These are phyloP conservation scores for Globisporangium barbulae DNA, from an alignment of 352 stramenopile genomes.

Conservation along the genomic window DNA sequence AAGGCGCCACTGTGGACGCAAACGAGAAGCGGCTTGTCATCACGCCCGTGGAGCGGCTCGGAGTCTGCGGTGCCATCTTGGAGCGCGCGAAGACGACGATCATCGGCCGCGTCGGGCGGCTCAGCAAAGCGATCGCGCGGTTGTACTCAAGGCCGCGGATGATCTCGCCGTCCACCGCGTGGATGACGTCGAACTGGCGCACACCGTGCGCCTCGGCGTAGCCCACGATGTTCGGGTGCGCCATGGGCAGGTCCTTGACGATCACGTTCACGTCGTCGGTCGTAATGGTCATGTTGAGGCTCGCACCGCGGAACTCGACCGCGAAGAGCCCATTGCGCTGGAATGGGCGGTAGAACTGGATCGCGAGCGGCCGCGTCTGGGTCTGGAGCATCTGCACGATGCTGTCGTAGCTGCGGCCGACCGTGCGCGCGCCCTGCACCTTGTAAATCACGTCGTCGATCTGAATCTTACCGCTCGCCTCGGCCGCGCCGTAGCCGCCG, in stretches of 20 bases:
- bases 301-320: constrained; percentile 74
- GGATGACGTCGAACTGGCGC: constrained; percentile 74
- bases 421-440: constrained; percentile 68
- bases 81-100: constrained; percentile 78
- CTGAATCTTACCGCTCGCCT: constrained; percentile 53
- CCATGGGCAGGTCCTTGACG: constrained; percentile 80
- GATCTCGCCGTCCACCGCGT: constrained; percentile 75
- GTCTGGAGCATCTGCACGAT: constrained; percentile 87
- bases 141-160: constrained; percentile 82
- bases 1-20: constrained; percentile 63
- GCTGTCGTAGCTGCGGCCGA: constrained; percentile 76
- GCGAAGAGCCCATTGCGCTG: constrained; percentile 75
- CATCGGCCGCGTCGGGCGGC: constrained; percentile 59
- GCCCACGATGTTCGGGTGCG: constrained; percentile 77
- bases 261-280: constrained; percentile 85
- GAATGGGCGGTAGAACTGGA: constrained; percentile 84
- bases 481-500: constrained; percentile 46
- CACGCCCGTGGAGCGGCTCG: constrained; percentile 42
- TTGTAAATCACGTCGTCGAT: constrained; percentile 86
- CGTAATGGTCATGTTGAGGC: constrained; percentile 86
- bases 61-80: constrained; percentile 56
- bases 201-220: constrained; percentile 82
- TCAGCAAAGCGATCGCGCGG: constrained; percentile 74
- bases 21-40: constrained; percentile 74
- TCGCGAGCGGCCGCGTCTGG: constrained; percentile 60